Evolutionary conservation across 208 protist genomes (phyloP).

Genomic region (Sergeia podlipaevii): DNA sequence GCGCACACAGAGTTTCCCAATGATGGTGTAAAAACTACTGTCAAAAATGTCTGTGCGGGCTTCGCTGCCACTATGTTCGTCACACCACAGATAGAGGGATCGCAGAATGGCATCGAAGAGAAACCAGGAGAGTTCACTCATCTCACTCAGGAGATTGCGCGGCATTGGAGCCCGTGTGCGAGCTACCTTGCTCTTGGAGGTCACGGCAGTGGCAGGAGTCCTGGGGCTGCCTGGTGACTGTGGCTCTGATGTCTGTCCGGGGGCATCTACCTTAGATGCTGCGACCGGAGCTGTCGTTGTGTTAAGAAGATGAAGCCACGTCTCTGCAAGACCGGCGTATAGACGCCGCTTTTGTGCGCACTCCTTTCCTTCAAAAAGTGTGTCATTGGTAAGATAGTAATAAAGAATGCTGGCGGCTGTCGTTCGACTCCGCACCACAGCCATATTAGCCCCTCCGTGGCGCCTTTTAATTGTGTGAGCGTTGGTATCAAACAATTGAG

Average conservation of each 20-base stretch:
- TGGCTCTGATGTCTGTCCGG: background rate
- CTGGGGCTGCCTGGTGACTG: background rate
- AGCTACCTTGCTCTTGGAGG: slow-evolving; percentile 13
- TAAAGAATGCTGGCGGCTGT: slow-evolving; percentile 67
- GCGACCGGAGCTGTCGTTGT: background rate
- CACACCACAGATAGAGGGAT: slow-evolving; percentile 73
- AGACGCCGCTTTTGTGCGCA: slow-evolving; percentile 36
- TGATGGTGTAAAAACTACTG: slow-evolving; percentile 46
- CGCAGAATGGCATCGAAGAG: slow-evolving; percentile 83
- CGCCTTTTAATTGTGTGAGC: slow-evolving; percentile 40
- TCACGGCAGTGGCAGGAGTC: background rate
- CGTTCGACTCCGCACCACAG: slow-evolving; percentile 38
- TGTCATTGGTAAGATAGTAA: slow-evolving; percentile 79
- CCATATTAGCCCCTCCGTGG: slow-evolving; percentile 30
- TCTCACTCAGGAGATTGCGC: slow-evolving; percentile 58
- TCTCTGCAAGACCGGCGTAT: slow-evolving; percentile 74
- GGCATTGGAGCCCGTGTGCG: slow-evolving; percentile 1
- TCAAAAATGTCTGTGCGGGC: slow-evolving; percentile 55
- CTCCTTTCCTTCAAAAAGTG: slow-evolving; percentile 48
- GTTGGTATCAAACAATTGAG: slow-evolving; percentile 72
- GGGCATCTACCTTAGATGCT: background rate
- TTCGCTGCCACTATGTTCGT: slow-evolving; percentile 41
- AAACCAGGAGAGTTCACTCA: slow-evolving; percentile 80
- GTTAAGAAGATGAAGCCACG: slow-evolving; percentile 59
- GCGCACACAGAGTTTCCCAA: slow-evolving; percentile 64